These are phyloP conservation scores for Lasiosphaeria miniovina DNA, from an alignment of 495 filamentous ascomycete species.

Conservation along the genomic window DNA sequence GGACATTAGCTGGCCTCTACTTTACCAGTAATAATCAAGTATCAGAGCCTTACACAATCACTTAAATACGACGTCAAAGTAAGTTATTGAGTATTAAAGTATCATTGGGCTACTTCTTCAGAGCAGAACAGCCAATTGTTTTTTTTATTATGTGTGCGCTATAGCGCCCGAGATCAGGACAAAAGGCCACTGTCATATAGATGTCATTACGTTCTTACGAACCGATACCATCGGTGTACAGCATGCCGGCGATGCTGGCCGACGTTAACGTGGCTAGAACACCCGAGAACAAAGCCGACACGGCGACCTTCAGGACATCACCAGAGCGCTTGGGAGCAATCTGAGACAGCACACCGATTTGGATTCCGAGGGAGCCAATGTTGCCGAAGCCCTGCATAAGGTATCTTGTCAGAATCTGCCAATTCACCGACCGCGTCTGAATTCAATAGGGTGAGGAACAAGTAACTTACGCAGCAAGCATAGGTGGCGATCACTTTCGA, in stretches of 20 bases:
- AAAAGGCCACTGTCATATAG: too few species aligned
- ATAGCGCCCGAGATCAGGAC: too few species aligned
- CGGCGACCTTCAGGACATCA: conserved; percentile 70
- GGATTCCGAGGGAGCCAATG: conserved; percentile 76
- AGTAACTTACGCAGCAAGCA: conserved; percentile 72
- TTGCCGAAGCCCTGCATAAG: conserved; percentile 75
- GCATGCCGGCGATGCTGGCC: conserved; percentile 73
- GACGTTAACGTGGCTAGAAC: conserved; percentile 76
- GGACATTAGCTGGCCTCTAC: too few species aligned
- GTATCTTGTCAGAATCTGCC: conserved; percentile 65
- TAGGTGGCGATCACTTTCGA: conserved; percentile 82
- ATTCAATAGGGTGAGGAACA: not conserved
- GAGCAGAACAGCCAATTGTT: too few species aligned
- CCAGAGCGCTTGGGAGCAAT: conserved; percentile 69
- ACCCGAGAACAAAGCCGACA: conserved; percentile 75
- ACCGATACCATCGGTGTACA: conserved; percentile 8
- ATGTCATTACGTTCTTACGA: too few species aligned
- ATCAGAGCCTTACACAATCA: too few species aligned
- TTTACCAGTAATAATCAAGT: too few species aligned
- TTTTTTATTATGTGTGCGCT: too few species aligned
- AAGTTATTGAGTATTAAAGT: too few species aligned
- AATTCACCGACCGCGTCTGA: not conserved
- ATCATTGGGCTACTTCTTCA: too few species aligned
- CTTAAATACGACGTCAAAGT: too few species aligned
- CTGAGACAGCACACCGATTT: conserved; percentile 82